Base-by-base conservation (phyloP, 176 grass and related monocot species). In the Oryza meridionalis region DNA sequence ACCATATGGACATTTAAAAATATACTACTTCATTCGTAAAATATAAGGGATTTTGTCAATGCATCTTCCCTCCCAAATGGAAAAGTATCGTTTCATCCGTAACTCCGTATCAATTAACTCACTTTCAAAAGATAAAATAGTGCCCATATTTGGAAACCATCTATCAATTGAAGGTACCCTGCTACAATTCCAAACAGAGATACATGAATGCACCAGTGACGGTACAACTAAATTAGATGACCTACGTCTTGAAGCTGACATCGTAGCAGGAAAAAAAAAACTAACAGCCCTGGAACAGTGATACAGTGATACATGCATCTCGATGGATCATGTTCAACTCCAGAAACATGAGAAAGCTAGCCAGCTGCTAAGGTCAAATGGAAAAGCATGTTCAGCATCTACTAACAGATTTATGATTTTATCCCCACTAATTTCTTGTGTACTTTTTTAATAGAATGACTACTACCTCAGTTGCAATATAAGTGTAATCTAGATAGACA, bases 241-340 rank as follows among this genome's bases (percentile, higher is more conserved):
- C 12, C 29, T 31, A 84, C 37, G 81, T 19, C 82, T 70, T 70
- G 51, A 51, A 53, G 19, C 19, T 38, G 43, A 4, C 76, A 85
- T 70, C 35, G 71, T 55, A 51, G 53, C 32, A 21, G 49, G 49
- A 58, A n/a, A n/a, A 55, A 55, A 72, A 35, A 65, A 64, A 65
- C 26, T 31, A 31, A 31, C 33, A 49, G 40, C 53, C 70, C 27
- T 81, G 4, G 10, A 77, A 85, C 16, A 85, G 24, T 8, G 53
- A 81, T 85, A 85, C 16, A 85, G 24, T 8, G 53, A 81, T 85
- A 10, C 77, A 85, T 72, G 61, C 61, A 65, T 55, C 51, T 81
- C 12, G 3, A 62, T 62, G 21, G 58, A 62, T 24, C 58, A 24
- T 53, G 37, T 65, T 81, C 24, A 81, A 65, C 73, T 49, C 72